Percentiles rank a stretch among this genome's conserved stretches.
phyloP scores from a whole-genome alignment of 148 eudicot species.

The Rhododendron vialii region DNA sequence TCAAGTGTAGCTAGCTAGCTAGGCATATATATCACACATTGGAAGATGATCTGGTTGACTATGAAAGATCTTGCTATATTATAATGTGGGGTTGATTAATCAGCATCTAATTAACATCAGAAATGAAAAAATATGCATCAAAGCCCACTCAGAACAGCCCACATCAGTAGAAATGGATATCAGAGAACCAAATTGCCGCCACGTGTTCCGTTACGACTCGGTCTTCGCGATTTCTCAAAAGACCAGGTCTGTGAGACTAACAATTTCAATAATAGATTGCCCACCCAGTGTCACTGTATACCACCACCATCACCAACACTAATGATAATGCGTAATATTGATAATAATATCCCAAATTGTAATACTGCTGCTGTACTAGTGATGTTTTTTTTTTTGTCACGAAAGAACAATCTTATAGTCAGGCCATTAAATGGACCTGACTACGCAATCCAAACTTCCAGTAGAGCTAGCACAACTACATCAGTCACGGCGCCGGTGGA shows the following conservation, averaged over 20 bases:
- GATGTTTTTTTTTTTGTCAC: constrained; percentile 6
- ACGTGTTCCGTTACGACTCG: background rate
- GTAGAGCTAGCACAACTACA: too few species aligned
- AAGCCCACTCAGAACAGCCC: background rate
- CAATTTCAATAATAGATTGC: background rate
- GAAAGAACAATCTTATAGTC: too few species aligned
- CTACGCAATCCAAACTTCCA: too few species aligned
- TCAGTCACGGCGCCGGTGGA: fast-evolving
- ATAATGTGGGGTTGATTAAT: background rate
- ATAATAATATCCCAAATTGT: background rate
- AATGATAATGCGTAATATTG: constrained; percentile 1
- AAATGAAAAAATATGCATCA: background rate
- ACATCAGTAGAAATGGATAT: background rate
- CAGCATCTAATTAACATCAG: background rate
- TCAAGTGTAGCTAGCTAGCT: background rate
- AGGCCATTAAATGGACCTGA: too few species aligned
- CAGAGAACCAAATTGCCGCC: background rate
- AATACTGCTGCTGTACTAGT: constrained; percentile 1
- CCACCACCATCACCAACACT: constrained; percentile 11
- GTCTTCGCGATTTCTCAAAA: background rate
- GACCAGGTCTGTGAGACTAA: background rate
- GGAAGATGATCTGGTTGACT: constrained; percentile 20
- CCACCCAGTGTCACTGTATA: background rate
- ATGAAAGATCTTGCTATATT: constrained; percentile 13
- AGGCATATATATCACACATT: background rate